Percentiles rank a stretch among this genome's conserved stretches.
These are phyloP conservation scores for Mycena vitilis DNA, from an alignment of 768 basidiomycete genomes.

Conservation along the genomic window DNA sequence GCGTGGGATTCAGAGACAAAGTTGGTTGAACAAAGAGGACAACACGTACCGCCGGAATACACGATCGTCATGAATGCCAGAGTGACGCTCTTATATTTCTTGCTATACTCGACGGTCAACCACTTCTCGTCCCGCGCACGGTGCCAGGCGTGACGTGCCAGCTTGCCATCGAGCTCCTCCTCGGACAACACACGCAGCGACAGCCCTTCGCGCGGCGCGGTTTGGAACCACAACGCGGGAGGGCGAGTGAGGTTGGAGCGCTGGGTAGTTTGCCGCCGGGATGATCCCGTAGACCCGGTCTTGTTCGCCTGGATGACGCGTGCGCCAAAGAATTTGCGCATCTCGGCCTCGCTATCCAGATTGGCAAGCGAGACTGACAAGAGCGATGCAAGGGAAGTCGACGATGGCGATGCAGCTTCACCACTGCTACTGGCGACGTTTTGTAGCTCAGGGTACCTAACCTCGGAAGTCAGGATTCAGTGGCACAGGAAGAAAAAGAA, in stretches of 20 bases:
- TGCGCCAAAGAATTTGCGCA: constrained; percentile 94
- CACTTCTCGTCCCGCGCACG: constrained; percentile 72
- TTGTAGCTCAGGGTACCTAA: constrained; percentile 67
- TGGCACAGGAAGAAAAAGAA: too few relatives aligned
- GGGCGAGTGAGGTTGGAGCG: constrained; percentile 85
- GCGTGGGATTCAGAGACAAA: not conserved
- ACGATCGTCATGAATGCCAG: constrained; percentile 85
- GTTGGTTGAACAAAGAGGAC: not conserved
- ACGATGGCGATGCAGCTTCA: constrained; percentile 35
- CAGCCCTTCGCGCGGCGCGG: constrained; percentile 77
- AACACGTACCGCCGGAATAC: constrained; percentile 77
- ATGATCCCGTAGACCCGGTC: constrained; percentile 46
- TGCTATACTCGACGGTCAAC: constrained; percentile 92
- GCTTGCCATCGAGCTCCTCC: constrained; percentile 63
- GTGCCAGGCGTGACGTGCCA: constrained; percentile 52
- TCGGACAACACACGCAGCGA: constrained; percentile 68
- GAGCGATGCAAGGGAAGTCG: constrained; percentile 60
- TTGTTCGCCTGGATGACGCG: constrained; percentile 83
- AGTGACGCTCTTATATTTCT: constrained; percentile 85
- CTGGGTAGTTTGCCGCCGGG: constrained; percentile 57
- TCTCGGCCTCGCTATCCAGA: constrained; percentile 90
- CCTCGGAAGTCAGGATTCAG: constrained; percentile 4
- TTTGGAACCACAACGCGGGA: constrained; percentile 79
- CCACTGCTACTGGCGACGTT: constrained; percentile 46
- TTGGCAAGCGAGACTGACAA: constrained; percentile 84